Evolutionary conservation across 345 rosid species (phyloP).

Genomic region (Salix arbutifolia): DNA sequence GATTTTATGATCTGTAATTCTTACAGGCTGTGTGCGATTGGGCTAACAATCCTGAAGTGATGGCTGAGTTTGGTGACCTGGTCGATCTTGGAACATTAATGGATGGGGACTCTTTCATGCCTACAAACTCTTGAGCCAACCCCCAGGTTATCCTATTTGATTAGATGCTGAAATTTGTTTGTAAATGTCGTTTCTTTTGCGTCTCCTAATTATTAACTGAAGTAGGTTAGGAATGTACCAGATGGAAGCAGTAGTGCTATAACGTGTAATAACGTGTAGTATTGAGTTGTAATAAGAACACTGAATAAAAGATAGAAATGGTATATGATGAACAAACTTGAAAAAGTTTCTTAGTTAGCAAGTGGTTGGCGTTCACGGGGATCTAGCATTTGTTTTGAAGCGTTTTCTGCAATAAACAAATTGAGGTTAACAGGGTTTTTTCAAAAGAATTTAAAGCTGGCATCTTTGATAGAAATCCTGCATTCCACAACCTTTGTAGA

Average conservation of each 20-base stretch:
- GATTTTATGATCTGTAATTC: background rate
- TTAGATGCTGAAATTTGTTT: background rate
- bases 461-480: background rate
- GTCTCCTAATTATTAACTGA: background rate
- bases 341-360: background rate
- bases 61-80: slow-evolving; percentile 44
- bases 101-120: slow-evolving; percentile 50
- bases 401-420: background rate
- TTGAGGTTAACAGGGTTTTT: background rate
- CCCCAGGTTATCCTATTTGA: background rate
- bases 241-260: background rate
- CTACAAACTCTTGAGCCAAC: slow-evolving; percentile 30
- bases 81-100: slow-evolving; percentile 51
- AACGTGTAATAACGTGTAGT: background rate
- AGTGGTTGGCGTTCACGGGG: background rate
- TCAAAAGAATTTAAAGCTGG: background rate
- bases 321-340: background rate
- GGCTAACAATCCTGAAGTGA: slow-evolving; percentile 32
- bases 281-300: background rate
- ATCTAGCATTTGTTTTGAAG: background rate
- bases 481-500: background rate
- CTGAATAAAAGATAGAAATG: background rate
- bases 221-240: background rate
- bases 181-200: slow-evolving; percentile 14
- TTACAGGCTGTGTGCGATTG: slow-evolving; percentile 36